These are phyloP conservation scores for Microcera coccophila DNA, from an alignment of 2,329 filamentous ascomycete genomes.

Conservation along the genomic window DNA sequence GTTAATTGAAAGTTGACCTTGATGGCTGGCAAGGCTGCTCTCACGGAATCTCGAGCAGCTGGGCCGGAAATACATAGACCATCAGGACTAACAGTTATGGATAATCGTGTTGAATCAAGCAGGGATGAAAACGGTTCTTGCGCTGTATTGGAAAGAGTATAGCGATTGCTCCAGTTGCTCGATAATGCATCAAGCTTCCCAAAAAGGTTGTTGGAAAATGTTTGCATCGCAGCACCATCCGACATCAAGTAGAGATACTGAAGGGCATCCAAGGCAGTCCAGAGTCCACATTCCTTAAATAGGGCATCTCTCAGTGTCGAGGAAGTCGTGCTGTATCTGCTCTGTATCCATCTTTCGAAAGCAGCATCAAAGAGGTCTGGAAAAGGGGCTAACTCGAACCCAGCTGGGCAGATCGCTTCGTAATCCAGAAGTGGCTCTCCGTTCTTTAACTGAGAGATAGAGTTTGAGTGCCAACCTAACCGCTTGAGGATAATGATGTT, in stretches of 20 bases:
- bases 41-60: conserved; percentile 54
- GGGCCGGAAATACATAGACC: conserved; percentile 41
- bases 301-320: conserved; percentile 62
- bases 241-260: conserved; percentile 72
- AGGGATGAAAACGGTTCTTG: conserved; percentile 64
- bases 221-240: conserved; percentile 64
- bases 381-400: conserved; percentile 59
- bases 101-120: conserved; percentile 59
- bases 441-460: conserved; percentile 25
- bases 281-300: conserved; percentile 65
- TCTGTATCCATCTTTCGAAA: conserved; percentile 73
- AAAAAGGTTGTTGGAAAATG: conserved; percentile 68
- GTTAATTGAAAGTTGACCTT: conserved; percentile 64
- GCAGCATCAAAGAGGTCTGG: conserved; percentile 67
- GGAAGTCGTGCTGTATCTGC: conserved; percentile 68
- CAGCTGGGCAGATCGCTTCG: conserved; percentile 49
- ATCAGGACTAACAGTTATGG: conserved; percentile 49
- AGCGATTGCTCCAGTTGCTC: conserved; percentile 72
- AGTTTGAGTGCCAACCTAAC: conserved; percentile 52
- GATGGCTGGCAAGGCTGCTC: conserved; percentile 55
- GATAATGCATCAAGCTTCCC: conserved; percentile 63
- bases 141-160: conserved; percentile 72
- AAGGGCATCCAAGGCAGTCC: conserved; percentile 61
- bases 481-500: conserved; percentile 79
- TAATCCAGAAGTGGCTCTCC: conserved; percentile 53